Base-by-base conservation (phyloP, 2,329 filamentous ascomycete genomes). In the Botrytis squamosa region DNA sequence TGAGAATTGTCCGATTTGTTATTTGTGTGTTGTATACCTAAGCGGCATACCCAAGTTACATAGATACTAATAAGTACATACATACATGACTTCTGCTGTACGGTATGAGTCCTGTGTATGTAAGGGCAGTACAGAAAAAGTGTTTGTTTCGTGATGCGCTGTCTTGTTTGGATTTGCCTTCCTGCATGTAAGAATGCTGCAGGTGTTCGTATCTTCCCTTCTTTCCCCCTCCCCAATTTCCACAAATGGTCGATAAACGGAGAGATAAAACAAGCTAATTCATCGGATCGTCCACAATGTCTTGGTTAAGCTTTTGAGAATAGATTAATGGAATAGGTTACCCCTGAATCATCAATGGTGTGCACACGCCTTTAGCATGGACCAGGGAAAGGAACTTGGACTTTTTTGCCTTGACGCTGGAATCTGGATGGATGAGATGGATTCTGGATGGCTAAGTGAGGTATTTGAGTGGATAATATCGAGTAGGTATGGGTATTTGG, bases 351-450 rank as follows among this genome's bases (percentile, higher is more conserved):
- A 42, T 29, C 60, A 16, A n/a, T 25, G 0, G 36, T 60, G 38
- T 40, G 60, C 60, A 63, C 60, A 63, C 29, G 60, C 60, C n/a
- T 42, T n/a, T n/a, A 63, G 38, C 60, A 63, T 25, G 60, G 38
- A 14, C 38, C 38, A 40, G 10, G 22, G 6, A 8, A 38, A 40
- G 60, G 59, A 62, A 38, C 59, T 14, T 62, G 22, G 12, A 63
- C 38, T 20, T 29, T 63, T 63, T 42, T 12, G 49, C 60, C 14
- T 40, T 42, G 14, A 42, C 25, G 38, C 14, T 38, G 60, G 25
- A 40, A 10, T 63, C 25, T 55, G 20, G 22, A 62, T 25, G 57
- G n/a, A 57, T 57, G 52, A n/a, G n/a, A 57, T 16, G 52, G 52
- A 57, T 29, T 29, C 25, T 55, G 25, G 49, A 55, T 55, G 25